These are phyloP conservation scores for Irpex rosettiformis DNA, from an alignment of 1,284 basidiomycete genomes.

Conservation along the genomic window DNA sequence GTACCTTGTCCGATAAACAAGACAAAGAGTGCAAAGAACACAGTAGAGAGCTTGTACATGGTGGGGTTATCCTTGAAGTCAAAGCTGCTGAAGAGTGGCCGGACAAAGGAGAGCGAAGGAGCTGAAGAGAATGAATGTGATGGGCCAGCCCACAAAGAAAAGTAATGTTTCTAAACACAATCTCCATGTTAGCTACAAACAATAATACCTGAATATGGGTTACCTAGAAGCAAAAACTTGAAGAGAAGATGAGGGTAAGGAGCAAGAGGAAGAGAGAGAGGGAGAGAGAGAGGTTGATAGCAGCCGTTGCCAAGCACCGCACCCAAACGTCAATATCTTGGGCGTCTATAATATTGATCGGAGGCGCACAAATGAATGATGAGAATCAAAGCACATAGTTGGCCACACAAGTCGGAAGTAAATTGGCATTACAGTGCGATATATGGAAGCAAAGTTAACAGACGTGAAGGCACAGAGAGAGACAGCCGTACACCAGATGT, in stretches of 20 bases:
- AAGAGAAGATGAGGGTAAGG: background rate
- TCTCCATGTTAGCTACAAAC: background rate
- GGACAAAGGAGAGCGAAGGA: background rate
- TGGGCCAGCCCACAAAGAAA: background rate
- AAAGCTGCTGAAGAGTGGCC: background rate
- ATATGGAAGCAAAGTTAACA: too few relatives aligned
- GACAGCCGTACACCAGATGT: too few relatives aligned
- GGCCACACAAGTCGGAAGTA: too few relatives aligned
- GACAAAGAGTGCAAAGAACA: conserved; percentile 19
- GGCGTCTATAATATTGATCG: background rate
- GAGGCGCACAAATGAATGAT: background rate
- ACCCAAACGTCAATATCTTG: too few relatives aligned
- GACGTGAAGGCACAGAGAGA: too few relatives aligned
- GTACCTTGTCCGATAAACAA: conserved; percentile 21
- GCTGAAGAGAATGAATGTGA: background rate
- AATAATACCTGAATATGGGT: too few relatives aligned
- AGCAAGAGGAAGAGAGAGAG: background rate
- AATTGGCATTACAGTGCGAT: too few relatives aligned
- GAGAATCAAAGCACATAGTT: background rate
- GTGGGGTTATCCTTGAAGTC: background rate
- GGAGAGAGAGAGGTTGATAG: background rate
- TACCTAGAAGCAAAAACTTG: background rate
- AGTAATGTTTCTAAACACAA: background rate
- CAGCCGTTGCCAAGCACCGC: background rate
- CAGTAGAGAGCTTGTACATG: conserved; percentile 28